Base-by-base conservation (phyloP, 768 basidiomycete genomes). In the Boletus coccyginus region DNA sequence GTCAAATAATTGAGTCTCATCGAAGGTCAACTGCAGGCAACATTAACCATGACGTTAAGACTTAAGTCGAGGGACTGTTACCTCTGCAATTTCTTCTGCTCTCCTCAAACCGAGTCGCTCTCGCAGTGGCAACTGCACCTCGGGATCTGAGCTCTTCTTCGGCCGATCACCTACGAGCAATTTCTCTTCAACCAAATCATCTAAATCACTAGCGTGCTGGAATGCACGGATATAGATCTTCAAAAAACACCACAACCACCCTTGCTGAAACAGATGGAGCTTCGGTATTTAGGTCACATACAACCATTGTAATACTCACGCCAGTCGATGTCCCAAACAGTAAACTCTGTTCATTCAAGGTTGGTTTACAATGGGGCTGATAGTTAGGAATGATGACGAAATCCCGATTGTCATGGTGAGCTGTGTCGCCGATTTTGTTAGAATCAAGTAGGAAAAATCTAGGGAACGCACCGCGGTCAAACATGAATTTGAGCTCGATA, bases 401-500 rank as follows among this genome's bases (percentile, higher is more conserved):
- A 73, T 96, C 94, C 9, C 94, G 87, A 69, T 96, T 95, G 70
- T 96, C 94, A 53, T 86, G 78, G 60, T 94, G 89, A 53, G 77
- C 87, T 90, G 64, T n/a, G 58, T 62, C 19, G 39, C 19, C 24
- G 29, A 50, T 19, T 46, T 31, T 3, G 45, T 66, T n/a, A 69
- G 44, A 48, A 43, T 16, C 1, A 31, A 39, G 19, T 48, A 4
- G 21, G 39, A 39, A 35, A 56, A 40, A 17, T 39, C 31, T n/a
- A 41, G 21, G 13, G 17, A 32, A 75, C 83, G 55, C 61, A 88
- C 87, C 73, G 51, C 88, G 82, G 64, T 90, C 86, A 64, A 90
- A 88, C 65, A 90, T 83, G 66, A 92, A 90, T 66, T 89, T 90
- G 52, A 94, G 74, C 60, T 92, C 90, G 56, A 91, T 87, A 33